A percentile compares a stretch with the other conserved stretches of the same genome.
Conservation (phyloP, 352 stramenopile genomes). For the Thalassiosira exigua region DNA sequence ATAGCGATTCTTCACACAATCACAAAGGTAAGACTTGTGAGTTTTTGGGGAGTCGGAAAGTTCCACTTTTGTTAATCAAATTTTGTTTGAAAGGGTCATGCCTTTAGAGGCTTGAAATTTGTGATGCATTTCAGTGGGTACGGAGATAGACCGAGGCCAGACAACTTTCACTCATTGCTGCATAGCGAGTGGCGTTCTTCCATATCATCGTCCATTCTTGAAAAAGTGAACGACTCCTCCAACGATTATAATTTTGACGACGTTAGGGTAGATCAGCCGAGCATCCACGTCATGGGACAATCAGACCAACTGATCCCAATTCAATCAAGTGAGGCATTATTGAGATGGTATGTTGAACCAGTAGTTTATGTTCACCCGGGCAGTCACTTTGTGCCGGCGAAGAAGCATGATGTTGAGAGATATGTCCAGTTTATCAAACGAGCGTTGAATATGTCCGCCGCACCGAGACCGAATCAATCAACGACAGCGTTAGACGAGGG, state of each 20-base stretch:
- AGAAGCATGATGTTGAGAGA: constrained; percentile 54
- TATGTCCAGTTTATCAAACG: constrained; percentile 76
- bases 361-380: constrained; percentile 62
- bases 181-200: constrained; percentile 11
- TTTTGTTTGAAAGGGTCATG: constrained; percentile 43
- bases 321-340: constrained; percentile 50
- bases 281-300: constrained; percentile 75
- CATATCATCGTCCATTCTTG: not conserved
- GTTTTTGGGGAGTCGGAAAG: too few species aligned
- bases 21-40: too few species aligned
- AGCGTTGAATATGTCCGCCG: constrained; percentile 1
- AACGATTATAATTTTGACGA: constrained; percentile 17
- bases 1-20: constrained; percentile 48
- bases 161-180: constrained; percentile 33
- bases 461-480: too few species aligned
- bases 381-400: constrained; percentile 77
- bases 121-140: constrained; percentile 74
- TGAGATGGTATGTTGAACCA: constrained; percentile 50
- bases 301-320: constrained; percentile 67
- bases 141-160: constrained; percentile 56
- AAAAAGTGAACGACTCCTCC: too few species aligned
- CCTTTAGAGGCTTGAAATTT: constrained; percentile 67
- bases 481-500: too few species aligned
- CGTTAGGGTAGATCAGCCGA: constrained; percentile 42
- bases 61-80: too few species aligned